Conservation (phyloP, 2,329 filamentous ascomycete genomes). For the Aureobasidium pullulans region DNA sequence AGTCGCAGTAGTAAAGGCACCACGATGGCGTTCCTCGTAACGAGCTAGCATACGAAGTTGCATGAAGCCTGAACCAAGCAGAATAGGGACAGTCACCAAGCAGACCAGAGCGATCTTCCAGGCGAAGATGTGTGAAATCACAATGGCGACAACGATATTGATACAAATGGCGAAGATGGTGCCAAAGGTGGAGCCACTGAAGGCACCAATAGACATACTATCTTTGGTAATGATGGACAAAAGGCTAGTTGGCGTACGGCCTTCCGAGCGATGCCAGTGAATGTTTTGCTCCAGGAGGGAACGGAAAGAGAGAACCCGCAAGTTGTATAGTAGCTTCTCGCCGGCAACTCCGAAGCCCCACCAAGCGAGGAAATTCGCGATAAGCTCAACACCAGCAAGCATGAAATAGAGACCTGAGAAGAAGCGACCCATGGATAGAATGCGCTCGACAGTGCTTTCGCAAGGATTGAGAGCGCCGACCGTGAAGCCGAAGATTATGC, state of each 20-base stretch:
- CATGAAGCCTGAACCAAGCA: constrained; percentile 39
- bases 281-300: not conserved
- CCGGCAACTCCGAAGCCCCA: not conserved
- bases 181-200: not conserved
- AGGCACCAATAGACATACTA: not conserved
- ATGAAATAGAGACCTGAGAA: not conserved
- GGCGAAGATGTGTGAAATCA: not conserved
- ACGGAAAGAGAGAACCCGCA: not conserved
- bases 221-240: not conserved
- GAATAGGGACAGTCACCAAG: constrained; percentile 32
- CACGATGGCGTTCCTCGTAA: constrained; percentile 56
- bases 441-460: not conserved
- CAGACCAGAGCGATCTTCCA: not conserved
- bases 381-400: not conserved
- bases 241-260: not conserved
- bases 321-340: not conserved
- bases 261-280: not conserved
- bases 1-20: constrained; percentile 56
- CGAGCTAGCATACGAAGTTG: constrained; percentile 43
- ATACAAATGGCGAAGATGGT: not conserved
- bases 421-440: not conserved
- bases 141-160: not conserved
- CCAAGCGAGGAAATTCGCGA: not conserved
- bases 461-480: not conserved
- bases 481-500: not conserved